Base-by-base conservation (phyloP, 2,329 filamentous ascomycete species). In the Colletotrichum graminicola region DNA sequence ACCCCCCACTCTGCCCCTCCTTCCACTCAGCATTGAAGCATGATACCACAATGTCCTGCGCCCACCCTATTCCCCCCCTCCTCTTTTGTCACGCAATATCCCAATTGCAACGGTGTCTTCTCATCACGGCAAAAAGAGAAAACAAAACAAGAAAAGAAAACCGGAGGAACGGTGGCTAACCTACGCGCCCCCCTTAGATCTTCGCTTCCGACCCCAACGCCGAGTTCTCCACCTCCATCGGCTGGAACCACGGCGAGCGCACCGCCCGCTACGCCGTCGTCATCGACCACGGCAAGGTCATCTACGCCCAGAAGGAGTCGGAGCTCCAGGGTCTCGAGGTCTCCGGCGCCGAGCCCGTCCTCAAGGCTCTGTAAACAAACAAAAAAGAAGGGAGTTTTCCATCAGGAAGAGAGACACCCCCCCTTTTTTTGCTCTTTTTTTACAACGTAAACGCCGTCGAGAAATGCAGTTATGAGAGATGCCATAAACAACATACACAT, bases 251-350 rank as follows among this genome's bases (percentile, higher is more conserved):
- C 57, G 92, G 91, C 71, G 92, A 93, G 78, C 89, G 94, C 75
- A 94, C 93, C 75, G 90, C 88, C 74, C 89, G 94, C 74, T 97
- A 93, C 84, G 94, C 93, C 77, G 88, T 97, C 80, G 85, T 95
- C 77, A 83, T 97, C 76, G 94, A 95, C 84, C 86, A 97, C 81
- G 94, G 94, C 82, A 95, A 93, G 86, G 88, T 97, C 78, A 86
- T 84, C 78, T 97, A 97, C 81, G 92, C 93, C 72, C 93, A 92
- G 83, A 91, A 89, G 77, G 94, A 97, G 84, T 81, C 83, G 34
- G 87, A 83, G 67, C 79, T 79, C 63, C 82, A 82, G 62, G 82
- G 80, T 76, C 84, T 85, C 66, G 82, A 82, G 70, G 81, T 82
- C 73, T 87, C 87, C 29, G 84, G 87, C 62, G 88, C 86, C 66